Conservation (phyloP, 2,329 filamentous ascomycete species). For the Alternaria arbusti region DNA sequence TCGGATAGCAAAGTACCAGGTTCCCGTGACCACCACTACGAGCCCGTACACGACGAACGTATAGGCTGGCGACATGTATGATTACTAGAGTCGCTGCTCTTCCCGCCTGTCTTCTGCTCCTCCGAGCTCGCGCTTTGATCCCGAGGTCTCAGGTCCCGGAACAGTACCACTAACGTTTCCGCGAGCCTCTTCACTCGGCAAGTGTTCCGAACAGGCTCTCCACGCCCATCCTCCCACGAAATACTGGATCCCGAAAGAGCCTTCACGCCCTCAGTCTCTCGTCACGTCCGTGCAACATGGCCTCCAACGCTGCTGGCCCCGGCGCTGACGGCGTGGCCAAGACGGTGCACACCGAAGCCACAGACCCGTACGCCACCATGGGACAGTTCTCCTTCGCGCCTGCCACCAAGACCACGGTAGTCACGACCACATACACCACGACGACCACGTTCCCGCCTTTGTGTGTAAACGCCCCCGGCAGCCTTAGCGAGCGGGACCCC, state of each 20-base stretch:
- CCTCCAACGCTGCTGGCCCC: conserved; percentile 31
- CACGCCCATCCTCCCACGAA: neutral
- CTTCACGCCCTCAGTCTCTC: neutral
- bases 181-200: conserved; percentile 6
- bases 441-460: conserved; percentile 84
- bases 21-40: neutral
- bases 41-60: conserved; percentile 8
- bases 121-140: conserved; percentile 16
- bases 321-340: conserved; percentile 34
- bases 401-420: conserved; percentile 69
- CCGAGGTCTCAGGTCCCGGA: conserved; percentile 9
- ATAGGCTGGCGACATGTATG: conserved; percentile 18
- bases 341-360: conserved; percentile 29
- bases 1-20: neutral
- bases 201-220: neutral
- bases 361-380: conserved; percentile 53
- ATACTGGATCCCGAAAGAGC: neutral
- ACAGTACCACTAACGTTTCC: conserved; percentile 11
- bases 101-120: conserved; percentile 10
- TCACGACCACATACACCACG: conserved; percentile 92
- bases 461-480: conserved; percentile 74
- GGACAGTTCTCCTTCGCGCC: conserved; percentile 68
- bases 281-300: conserved; percentile 32
- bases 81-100: conserved; percentile 3
- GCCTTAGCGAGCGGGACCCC: conserved; percentile 75